Evolutionary conservation across 106 monocot genomes (phyloP).

Genomic region (Phalaenopsis aphrodite): DNA sequence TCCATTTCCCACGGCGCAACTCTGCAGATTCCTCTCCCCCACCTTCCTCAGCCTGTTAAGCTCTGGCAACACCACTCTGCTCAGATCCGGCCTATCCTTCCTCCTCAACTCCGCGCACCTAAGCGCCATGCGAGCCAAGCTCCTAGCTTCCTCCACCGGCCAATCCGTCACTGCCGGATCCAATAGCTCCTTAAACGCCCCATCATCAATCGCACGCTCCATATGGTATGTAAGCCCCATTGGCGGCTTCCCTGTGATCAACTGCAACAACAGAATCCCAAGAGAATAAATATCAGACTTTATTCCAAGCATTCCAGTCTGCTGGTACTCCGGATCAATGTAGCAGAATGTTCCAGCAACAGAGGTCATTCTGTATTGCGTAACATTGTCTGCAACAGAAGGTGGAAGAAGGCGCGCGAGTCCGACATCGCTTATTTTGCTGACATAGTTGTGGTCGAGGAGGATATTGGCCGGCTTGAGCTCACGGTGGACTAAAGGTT

Average conservation of each 20-base stretch:
- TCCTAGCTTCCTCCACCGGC: constrained; percentile 16
- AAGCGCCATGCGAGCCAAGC: constrained; percentile 4
- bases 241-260: constrained; percentile 69
- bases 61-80: constrained; percentile 12
- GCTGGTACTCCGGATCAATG: constrained; percentile 74
- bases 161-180: constrained; percentile 14
- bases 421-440: too few species aligned
- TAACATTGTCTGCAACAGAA: constrained; percentile 51
- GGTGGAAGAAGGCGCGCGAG: constrained; percentile 40
- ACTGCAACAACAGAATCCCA: constrained; percentile 24
- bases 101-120: constrained; percentile 18
- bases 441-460: too few species aligned
- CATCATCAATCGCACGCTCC: constrained; percentile 11
- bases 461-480: too few species aligned
- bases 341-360: constrained; percentile 84
- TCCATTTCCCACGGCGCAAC: not conserved
- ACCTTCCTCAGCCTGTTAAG: constrained; percentile 11
- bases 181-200: constrained; percentile 10
- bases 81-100: constrained; percentile 17
- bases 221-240: constrained; percentile 49
- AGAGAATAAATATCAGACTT: constrained; percentile 60
- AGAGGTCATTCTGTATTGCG: constrained; percentile 73
- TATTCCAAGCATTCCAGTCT: constrained; percentile 16
- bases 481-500: too few species aligned
- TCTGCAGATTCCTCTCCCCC: not conserved